Conservation (phyloP, 306 rosid species). For the Delonix regia region DNA sequence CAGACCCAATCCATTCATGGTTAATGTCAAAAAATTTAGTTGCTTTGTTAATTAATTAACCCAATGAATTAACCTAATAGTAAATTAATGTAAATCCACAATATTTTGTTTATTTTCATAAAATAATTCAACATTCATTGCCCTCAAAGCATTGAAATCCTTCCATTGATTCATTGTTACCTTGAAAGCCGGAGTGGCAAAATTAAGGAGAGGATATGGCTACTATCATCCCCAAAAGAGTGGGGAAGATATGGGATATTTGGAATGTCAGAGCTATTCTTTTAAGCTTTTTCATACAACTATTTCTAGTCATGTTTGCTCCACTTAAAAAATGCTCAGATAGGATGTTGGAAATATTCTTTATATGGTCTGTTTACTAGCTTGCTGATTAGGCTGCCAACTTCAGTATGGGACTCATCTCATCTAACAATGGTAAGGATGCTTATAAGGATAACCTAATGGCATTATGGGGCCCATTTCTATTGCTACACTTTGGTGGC, state of each 20-base stretch:
- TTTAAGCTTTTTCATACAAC: not conserved
- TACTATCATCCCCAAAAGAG: too few relatives aligned
- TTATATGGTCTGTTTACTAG: not conserved
- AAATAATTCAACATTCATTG: too few relatives aligned
- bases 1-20: too few relatives aligned
- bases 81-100: too few relatives aligned
- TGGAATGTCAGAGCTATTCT: not conserved
- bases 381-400: conserved; percentile 15
- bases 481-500: conserved; percentile 33
- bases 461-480: conserved; percentile 37
- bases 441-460: not conserved
- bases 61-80: too few relatives aligned
- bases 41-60: too few relatives aligned
- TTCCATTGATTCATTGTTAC: too few relatives aligned
- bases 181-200: not conserved
- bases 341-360: too few relatives aligned
- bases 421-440: rapidly evolving
- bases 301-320: not conserved
- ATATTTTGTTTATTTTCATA: too few relatives aligned
- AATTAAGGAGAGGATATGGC: not conserved
- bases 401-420: conserved; percentile 12
- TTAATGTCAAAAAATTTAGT: too few relatives aligned
- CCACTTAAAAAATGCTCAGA: not conserved
- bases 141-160: too few relatives aligned
- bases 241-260: too few relatives aligned